Evolutionary conservation across 352 stramenopile genomes (phyloP).

Genomic region (Pythium insidiosum): DNA sequence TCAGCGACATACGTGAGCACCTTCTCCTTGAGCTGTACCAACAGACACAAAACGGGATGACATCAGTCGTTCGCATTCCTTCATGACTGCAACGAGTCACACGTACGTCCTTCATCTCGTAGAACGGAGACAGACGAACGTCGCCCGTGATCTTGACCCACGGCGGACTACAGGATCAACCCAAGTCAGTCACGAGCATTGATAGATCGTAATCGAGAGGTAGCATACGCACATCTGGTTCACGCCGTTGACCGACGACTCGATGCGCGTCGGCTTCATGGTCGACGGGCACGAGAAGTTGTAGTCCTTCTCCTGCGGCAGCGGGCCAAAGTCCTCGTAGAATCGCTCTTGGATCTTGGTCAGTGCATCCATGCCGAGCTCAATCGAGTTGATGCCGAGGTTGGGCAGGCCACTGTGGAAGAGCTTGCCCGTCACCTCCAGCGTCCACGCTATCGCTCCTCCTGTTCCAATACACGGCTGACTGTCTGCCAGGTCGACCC

Average conservation of each 20-base stretch:
- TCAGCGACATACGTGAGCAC: conserved; percentile 79
- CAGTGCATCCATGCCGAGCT: conserved; percentile 84
- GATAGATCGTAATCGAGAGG: too few species aligned
- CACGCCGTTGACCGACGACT: conserved; percentile 67
- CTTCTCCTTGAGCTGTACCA: conserved; percentile 52
- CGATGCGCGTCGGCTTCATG: conserved; percentile 84
- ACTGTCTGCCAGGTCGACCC: conserved; percentile 89
- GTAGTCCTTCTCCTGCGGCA: conserved; percentile 83
- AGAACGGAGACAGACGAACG: conserved; percentile 89
- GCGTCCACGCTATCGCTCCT: conserved; percentile 81
- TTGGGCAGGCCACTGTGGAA: conserved; percentile 90
- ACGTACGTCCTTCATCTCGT: conserved; percentile 84
- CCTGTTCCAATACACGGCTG: conserved; percentile 90
- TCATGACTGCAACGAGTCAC: too few species aligned
- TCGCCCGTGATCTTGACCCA: conserved; percentile 88
- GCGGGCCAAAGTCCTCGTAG: conserved; percentile 82
- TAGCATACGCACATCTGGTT: conserved; percentile 80
- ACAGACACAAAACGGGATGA: too few species aligned
- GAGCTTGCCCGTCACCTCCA: conserved; percentile 88
- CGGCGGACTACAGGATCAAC: conserved; percentile 51
- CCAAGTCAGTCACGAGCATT: too few species aligned
- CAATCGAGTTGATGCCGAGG: conserved; percentile 85
- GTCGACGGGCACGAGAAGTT: conserved; percentile 87
- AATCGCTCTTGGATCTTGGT: conserved; percentile 84
- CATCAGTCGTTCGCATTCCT: too few species aligned